These are phyloP conservation scores for Gypsophila paniculata DNA, from an alignment of 179 eudicot genomes.

Conservation along the genomic window DNA sequence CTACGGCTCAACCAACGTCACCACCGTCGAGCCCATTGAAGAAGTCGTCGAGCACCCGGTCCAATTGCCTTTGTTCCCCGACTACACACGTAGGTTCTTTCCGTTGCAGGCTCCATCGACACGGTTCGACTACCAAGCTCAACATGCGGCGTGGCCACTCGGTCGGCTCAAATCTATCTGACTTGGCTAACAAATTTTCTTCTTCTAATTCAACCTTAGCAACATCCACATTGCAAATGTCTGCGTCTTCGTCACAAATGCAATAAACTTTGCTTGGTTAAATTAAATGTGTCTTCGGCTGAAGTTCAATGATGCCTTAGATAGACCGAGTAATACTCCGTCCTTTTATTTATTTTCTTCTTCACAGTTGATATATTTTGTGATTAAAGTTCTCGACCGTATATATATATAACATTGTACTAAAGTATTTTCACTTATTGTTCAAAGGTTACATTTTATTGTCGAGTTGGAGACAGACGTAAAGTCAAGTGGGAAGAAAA, in stretches of 20 bases:
- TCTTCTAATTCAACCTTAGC: slow-evolving; percentile 14
- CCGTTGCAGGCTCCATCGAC: slow-evolving; percentile 59
- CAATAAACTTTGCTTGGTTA: not conserved
- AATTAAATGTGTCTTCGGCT: too few relatives aligned
- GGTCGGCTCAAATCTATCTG: slow-evolving; percentile 58
- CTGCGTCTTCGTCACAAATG: slow-evolving; percentile 17
- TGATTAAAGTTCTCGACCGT: too few relatives aligned
- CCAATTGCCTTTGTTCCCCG: slow-evolving; percentile 65
- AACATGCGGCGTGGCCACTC: slow-evolving; percentile 48
- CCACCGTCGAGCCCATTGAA: slow-evolving; percentile 18
- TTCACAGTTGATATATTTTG: too few relatives aligned
- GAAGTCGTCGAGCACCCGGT: slow-evolving; percentile 31
- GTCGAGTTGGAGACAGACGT: too few relatives aligned
- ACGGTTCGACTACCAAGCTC: slow-evolving; percentile 19
- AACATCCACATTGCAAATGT: slow-evolving; percentile 21
- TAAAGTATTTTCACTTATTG: too few relatives aligned
- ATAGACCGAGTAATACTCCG: too few relatives aligned
- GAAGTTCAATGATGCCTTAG: not conserved
- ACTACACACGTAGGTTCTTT: slow-evolving; percentile 76
- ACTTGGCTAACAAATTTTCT: slow-evolving; percentile 32
- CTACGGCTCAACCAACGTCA: not conserved
- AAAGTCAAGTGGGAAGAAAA: too few relatives aligned
- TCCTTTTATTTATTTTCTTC: too few relatives aligned
- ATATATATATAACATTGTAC: too few relatives aligned
- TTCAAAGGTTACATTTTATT: too few relatives aligned